Evolutionary conservation across 805 yeast species (phyloP).

Genomic region (Debaryomyces prosopidis): DNA sequence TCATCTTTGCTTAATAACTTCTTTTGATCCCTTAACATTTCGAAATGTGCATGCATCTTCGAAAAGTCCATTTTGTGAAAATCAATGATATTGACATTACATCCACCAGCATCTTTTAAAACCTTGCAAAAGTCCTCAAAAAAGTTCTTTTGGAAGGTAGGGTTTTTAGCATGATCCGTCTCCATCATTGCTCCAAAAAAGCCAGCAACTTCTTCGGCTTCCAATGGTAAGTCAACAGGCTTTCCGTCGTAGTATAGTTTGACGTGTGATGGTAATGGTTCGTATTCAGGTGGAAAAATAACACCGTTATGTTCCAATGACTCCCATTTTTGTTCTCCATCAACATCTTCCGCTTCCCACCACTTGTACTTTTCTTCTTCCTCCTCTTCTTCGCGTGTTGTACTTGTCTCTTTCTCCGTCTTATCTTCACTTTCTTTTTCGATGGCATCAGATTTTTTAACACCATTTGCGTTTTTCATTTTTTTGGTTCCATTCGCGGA

Average conservation of each 20-base stretch:
- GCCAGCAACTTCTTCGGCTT: constrained; percentile 96
- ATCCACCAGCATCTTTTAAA: constrained; percentile 68
- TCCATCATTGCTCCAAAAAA: constrained; percentile 88
- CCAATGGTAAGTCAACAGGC: constrained; percentile 71
- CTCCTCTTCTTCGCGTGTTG: constrained; percentile 26
- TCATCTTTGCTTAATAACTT: constrained; percentile 69
- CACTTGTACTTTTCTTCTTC: constrained; percentile 67
- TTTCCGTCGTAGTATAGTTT: constrained; percentile 74
- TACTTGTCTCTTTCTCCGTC: constrained; percentile 7
- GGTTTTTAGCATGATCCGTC: constrained; percentile 85
- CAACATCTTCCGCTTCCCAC: constrained; percentile 81
- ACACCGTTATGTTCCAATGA: constrained; percentile 88
- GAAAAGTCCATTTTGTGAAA: constrained; percentile 78
- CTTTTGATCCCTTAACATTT: constrained; percentile 67
- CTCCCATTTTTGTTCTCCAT: constrained; percentile 83
- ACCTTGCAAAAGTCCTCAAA: constrained; percentile 76
- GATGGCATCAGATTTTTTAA: not conserved
- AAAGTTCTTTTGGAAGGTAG: constrained; percentile 83
- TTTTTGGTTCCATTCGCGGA: constrained; percentile 1
- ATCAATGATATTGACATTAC: constrained; percentile 45
- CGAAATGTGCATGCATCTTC: constrained; percentile 71
- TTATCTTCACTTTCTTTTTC: constrained; percentile 9
- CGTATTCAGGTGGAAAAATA: constrained; percentile 89
- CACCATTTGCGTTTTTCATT: constrained; percentile 6
- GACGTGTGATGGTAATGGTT: constrained; percentile 76